Base-by-base conservation (phyloP, 768 basidiomycete species). In the Coprinopsis cinerea region DNA sequence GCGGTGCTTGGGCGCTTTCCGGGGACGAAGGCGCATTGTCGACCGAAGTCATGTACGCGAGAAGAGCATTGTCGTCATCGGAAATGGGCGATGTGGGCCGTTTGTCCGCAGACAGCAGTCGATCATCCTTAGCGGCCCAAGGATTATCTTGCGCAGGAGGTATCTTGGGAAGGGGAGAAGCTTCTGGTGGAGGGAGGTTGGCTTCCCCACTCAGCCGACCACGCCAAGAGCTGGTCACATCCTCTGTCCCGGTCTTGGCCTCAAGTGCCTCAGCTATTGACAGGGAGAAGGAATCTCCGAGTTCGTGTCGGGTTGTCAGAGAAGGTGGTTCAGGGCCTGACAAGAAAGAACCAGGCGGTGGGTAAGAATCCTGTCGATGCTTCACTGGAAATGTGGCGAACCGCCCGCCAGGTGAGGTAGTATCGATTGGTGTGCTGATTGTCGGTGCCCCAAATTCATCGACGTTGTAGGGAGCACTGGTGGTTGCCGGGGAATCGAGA, bases 381-480 rank as follows among this genome's bases (percentile, higher is more conserved):
- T 78, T 74, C 15, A 76, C 73, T 0, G 84, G 85, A 65, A 87
- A 79, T 1, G 87, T 88, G 22, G 82, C 81, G 57, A 85, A 88
- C 14, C 80, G 73, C 0, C 75, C 44, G 1, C 75, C 75, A 9
- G 57, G 55, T 24, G 59, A 58, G 24, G 55, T 20, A 6, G 37
- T 42, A 22, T 52, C 51, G 18, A 51, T 23, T 1, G 50, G 44
- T 4, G 36, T 3, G 23, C 5, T 56, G n/a, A 48, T 49, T 15
- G 56, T 47, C 24, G 61, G 64, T n/a, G 68, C 57, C 17, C 69
- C 74, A 47, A 75, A 73, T 37, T 78, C 76, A 46, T 79, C 76
- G 1, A 70, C 55, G 17, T n/a, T n/a, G n/a, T n/a, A n/a, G n/a
- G 56, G 63, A 59, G 59, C 11, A 50, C 30, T 17, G 51, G 47